Evolutionary conservation across 2,329 filamentous ascomycete genomes (phyloP).

Genomic region (Leptosphaerulina australis): DNA sequence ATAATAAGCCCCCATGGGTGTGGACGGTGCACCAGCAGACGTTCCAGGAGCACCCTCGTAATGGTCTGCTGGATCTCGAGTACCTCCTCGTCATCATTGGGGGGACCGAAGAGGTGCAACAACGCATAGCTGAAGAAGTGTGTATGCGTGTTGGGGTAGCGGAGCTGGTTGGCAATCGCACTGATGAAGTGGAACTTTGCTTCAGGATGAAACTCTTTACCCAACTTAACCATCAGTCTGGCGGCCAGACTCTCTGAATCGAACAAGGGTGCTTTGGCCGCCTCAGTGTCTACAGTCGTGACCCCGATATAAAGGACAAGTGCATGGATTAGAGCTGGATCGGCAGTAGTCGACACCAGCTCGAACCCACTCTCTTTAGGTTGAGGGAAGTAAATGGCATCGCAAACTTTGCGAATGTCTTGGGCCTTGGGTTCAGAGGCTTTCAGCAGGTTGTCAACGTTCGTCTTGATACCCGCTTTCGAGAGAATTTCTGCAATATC

Average conservation of each 20-base stretch:
- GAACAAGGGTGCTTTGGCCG: slow-evolving; percentile 68
- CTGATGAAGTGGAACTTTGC: slow-evolving; percentile 82
- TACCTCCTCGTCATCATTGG: slow-evolving; percentile 64
- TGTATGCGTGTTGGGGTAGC: slow-evolving; percentile 87
- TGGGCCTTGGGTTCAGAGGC: slow-evolving; percentile 69
- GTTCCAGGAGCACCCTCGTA: slow-evolving; percentile 84
- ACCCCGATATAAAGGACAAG: slow-evolving; percentile 83
- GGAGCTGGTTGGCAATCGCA: slow-evolving; percentile 88
- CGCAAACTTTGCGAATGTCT: slow-evolving; percentile 75
- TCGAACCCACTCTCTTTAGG: slow-evolving; percentile 68
- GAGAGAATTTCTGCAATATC: slow-evolving; percentile 62
- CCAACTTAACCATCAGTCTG: slow-evolving; percentile 74
- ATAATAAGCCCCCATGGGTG: slow-evolving; percentile 95
- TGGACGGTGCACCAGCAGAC: slow-evolving; percentile 84
- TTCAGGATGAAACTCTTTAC: slow-evolving; percentile 75
- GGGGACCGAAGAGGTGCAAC: slow-evolving; percentile 75
- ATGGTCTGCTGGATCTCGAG: slow-evolving; percentile 90
- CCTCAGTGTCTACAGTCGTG: slow-evolving; percentile 67
- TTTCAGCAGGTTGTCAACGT: slow-evolving; percentile 59
- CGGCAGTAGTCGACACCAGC: slow-evolving; percentile 69
- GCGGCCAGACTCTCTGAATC: slow-evolving; percentile 70
- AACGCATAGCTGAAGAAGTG: slow-evolving; percentile 90
- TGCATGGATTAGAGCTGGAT: slow-evolving; percentile 76
- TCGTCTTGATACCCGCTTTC: slow-evolving; percentile 59
- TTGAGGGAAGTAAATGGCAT: slow-evolving; percentile 69